phyloP scores from a whole-genome alignment of 176 grass and related monocot species.

The Lolium multiflorum region DNA sequence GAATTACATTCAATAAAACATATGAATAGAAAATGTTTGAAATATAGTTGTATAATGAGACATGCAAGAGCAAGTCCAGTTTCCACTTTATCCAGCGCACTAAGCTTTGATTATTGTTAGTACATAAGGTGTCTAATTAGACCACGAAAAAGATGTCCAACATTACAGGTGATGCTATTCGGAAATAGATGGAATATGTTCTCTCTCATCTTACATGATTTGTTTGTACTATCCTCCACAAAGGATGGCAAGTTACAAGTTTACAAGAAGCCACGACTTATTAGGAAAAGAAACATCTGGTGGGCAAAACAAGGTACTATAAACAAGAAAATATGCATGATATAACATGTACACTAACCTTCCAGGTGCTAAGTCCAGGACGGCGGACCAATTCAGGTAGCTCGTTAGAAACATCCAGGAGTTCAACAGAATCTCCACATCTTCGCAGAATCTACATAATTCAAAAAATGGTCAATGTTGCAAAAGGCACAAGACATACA shows the following conservation, averaged over 20 bases:
- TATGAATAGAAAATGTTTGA: background rate
- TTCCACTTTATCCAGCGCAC: slow-evolving; percentile 16
- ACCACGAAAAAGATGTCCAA: slow-evolving; percentile 11
- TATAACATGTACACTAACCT: slow-evolving; percentile 63
- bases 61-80: slow-evolving; percentile 3
- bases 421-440: slow-evolving; percentile 80
- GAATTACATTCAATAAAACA: background rate
- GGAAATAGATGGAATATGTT: background rate
- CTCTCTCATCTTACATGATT: background rate
- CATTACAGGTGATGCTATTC: background rate
- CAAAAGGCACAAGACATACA: background rate
- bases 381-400: slow-evolving; percentile 71
- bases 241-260: slow-evolving; percentile 24
- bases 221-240: slow-evolving; percentile 3
- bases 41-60: slow-evolving; percentile 2
- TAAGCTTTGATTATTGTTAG: slow-evolving; percentile 7
- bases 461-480: slow-evolving; percentile 25
- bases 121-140: slow-evolving; percentile 6
- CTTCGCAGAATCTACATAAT: slow-evolving; percentile 78
- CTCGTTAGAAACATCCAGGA: slow-evolving; percentile 91
- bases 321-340: slow-evolving; percentile 25
- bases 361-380: slow-evolving; percentile 89
- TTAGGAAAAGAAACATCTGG: background rate
- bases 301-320: background rate
- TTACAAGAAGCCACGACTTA: slow-evolving; percentile 14